Evolutionary conservation across 495 filamentous ascomycete genomes (phyloP).

Genomic region (Xanthoparmelia taractica): DNA sequence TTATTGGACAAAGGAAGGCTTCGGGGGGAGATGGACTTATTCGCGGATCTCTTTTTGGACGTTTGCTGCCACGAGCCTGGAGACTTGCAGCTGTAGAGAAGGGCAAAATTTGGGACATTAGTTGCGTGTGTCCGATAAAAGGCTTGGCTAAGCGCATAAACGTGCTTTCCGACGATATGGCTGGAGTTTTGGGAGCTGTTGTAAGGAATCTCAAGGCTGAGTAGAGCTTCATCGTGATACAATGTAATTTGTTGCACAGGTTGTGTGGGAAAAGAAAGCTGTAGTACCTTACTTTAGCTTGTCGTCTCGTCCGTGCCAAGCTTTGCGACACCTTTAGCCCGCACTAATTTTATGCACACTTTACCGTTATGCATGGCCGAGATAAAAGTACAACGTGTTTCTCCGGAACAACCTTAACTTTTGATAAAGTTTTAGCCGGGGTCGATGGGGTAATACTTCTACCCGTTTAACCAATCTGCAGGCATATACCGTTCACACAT

Average conservation of each 20-base stretch:
- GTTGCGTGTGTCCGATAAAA: neutral
- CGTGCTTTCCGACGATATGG: constrained; percentile 12
- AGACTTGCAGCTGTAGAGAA: constrained; percentile 38
- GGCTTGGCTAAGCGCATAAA: neutral
- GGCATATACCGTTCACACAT: no score
- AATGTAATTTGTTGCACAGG: neutral
- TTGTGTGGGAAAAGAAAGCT: neutral
- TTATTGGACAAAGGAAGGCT: neutral
- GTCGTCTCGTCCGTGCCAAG: neutral
- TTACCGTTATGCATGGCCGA: no score
- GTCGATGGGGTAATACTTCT: no score
- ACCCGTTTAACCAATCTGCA: no score
- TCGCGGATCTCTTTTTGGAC: constrained; percentile 32
- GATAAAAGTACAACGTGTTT: no score
- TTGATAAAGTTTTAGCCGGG: no score
- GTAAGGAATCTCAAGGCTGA: constrained; percentile 41
- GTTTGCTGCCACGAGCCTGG: constrained; percentile 31
- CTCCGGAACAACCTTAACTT: no score
- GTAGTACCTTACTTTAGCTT: no score
- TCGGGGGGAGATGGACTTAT: constrained; percentile 40
- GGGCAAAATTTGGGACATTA: constrained; percentile 12
- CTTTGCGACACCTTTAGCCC: neutral
- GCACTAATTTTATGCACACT: neutral
- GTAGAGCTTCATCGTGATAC: constrained; percentile 30
- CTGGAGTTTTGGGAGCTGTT: constrained; percentile 34